These are phyloP conservation scores for Panicum hallii DNA, from an alignment of 202 grass and related monocot species.

Conservation along the genomic window DNA sequence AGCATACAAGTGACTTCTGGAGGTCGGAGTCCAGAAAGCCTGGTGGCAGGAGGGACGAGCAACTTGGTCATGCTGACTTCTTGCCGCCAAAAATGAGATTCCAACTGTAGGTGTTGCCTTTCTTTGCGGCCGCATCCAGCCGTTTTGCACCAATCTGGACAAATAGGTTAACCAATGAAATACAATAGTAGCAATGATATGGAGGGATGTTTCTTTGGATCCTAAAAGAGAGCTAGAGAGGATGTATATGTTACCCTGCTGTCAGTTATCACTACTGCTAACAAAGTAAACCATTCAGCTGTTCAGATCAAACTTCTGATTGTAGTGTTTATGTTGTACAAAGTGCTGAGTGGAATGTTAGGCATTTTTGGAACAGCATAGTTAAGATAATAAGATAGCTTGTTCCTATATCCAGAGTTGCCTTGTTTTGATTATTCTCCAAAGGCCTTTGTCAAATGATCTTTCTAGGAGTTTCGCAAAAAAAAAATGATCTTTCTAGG, in stretches of 20 bases:
- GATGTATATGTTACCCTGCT: slow-evolving; percentile 5
- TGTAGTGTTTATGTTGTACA: too few relatives aligned
- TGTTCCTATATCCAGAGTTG: not conserved
- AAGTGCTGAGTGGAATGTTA: not conserved
- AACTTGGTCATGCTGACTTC: slow-evolving; percentile 70
- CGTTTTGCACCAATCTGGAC: slow-evolving; percentile 82
- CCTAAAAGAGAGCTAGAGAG: not conserved
- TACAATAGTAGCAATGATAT: not conserved
- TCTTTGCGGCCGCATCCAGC: slow-evolving; percentile 72
- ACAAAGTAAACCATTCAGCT: not conserved
- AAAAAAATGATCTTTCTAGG: not conserved
- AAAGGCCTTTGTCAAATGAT: not conserved
- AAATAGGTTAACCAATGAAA: slow-evolving; percentile 9
- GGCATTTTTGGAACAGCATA: not conserved
- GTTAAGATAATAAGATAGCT: slow-evolving; percentile 6
- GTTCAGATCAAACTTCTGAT: not conserved
- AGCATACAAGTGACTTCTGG: not conserved
- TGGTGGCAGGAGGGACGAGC: not conserved
- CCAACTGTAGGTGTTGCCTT: slow-evolving; percentile 77
- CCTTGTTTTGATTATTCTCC: not conserved
- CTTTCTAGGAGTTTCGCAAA: too few relatives aligned
- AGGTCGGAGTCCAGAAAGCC: not conserved
- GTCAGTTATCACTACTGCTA: slow-evolving; percentile 2
- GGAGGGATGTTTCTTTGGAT: not conserved
- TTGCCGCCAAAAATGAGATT: slow-evolving; percentile 78